Conservation (phyloP, 148 eudicot species). For the Agrostemma githago region DNA sequence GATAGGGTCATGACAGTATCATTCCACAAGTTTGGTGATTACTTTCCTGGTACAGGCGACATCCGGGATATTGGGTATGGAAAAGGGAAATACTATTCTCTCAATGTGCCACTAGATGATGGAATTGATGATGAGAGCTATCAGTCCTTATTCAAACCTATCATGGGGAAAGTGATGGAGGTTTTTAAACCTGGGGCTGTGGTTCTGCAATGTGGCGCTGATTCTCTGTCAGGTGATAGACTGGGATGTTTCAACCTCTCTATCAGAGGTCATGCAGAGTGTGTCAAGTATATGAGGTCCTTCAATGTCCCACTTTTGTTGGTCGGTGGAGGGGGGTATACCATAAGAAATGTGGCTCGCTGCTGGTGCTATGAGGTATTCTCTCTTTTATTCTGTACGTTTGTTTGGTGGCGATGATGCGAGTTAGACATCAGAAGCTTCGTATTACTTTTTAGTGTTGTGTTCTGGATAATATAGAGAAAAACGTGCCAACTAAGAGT, state of each 20-base stretch:
- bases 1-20: conserved; percentile 75
- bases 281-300: conserved; percentile 72
- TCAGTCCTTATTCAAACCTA: conserved; percentile 55
- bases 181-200: conserved; percentile 71
- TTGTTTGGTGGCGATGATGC: background rate
- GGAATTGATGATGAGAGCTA: conserved; percentile 70
- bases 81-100: conserved; percentile 58
- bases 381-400: background rate
- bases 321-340: conserved; percentile 84
- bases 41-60: conserved; percentile 67
- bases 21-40: conserved; percentile 68
- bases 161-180: conserved; percentile 82
- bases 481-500: too few relatives aligned
- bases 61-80: conserved; percentile 51
- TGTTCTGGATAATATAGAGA: too few relatives aligned
- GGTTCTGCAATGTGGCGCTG: conserved; percentile 80
- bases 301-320: conserved; percentile 68
- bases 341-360: conserved; percentile 76
- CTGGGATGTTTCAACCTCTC: conserved; percentile 81
- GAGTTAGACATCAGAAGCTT: background rate
- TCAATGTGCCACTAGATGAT: conserved; percentile 65
- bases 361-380: conserved; percentile 87
- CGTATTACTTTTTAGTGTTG: background rate
- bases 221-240: conserved; percentile 71
- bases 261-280: conserved; percentile 78